Evolutionary conservation across 139 green algal species (phyloP).

Genomic region (Coelastrella sp.): DNA sequence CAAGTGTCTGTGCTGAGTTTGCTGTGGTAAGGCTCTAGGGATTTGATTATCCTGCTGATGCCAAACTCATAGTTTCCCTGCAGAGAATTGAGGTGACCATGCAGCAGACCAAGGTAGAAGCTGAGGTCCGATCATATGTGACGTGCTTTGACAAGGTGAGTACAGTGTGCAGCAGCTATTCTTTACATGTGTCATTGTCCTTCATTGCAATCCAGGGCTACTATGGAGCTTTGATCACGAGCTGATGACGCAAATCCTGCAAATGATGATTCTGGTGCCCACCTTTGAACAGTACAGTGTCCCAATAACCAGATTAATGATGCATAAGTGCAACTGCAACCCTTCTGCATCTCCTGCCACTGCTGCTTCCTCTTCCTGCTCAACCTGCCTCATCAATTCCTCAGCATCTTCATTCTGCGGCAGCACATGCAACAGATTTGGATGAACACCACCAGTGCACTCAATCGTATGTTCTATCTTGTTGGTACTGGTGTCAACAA

Average conservation of each 20-base stretch:
- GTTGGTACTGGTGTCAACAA: not conserved
- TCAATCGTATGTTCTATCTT: no score
- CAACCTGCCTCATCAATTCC: slow-evolving; percentile 89
- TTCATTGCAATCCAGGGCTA: not conserved
- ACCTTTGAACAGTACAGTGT: slow-evolving; percentile 93
- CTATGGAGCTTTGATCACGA: not conserved
- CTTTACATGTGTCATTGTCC: no score
- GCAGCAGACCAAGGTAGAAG: no score
- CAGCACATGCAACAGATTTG: not conserved
- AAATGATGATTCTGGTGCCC: not conserved
- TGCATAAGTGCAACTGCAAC: slow-evolving; percentile 83
- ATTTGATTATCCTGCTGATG: slow-evolving; percentile 89
- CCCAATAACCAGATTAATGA: slow-evolving; percentile 95
- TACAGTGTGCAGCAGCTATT: no score
- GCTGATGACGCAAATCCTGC: not conserved
- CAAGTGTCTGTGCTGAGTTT: slow-evolving; percentile 86
- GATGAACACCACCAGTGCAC: not conserved
- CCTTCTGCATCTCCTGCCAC: slow-evolving; percentile 17
- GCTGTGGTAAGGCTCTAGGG: slow-evolving; percentile 84
- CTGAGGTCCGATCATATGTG: no score
- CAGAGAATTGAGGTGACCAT: not conserved
- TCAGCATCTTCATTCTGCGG: slow-evolving; percentile 89
- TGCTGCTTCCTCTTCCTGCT: slow-evolving; percentile 81
- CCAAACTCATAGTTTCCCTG: slow-evolving; percentile 92
- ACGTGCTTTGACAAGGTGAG: no score